phyloP scores from a whole-genome alignment of 2,329 filamentous ascomycete species.

The Exophiala viscosa region DNA sequence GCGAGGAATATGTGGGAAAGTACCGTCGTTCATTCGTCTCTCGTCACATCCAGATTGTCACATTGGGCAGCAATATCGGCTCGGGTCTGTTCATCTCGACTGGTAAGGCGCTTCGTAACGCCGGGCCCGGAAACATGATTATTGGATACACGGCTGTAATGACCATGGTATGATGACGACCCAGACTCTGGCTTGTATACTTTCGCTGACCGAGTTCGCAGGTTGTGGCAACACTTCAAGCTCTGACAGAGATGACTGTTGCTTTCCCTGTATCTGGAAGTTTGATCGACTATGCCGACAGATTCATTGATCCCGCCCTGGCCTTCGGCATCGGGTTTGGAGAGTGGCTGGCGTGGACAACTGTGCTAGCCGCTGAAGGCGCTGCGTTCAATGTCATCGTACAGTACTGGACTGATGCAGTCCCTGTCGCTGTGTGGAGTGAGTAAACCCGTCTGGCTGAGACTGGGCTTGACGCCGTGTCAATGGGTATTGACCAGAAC shows the following conservation, averaged over 20 bases:
- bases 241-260: slow-evolving; percentile 36
- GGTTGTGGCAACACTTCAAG: slow-evolving; percentile 31
- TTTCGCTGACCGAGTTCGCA: neutral
- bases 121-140: slow-evolving; percentile 33
- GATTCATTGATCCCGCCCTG: slow-evolving; percentile 38
- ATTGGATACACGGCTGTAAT: slow-evolving; percentile 33
- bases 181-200: neutral
- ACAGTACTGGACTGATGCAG: slow-evolving; percentile 26
- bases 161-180: slow-evolving; percentile 28
- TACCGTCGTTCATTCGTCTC: neutral
- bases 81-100: slow-evolving; percentile 3
- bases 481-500: slow-evolving; percentile 10
- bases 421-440: slow-evolving; percentile 3
- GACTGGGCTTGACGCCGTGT: neutral
- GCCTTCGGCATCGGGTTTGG: slow-evolving; percentile 33
- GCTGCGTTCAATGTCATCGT: slow-evolving; percentile 28
- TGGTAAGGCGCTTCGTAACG: slow-evolving; percentile 1
- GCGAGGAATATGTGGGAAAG: neutral
- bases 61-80: slow-evolving; percentile 1
- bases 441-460: neutral
- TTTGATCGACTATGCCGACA: slow-evolving; percentile 39
- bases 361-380: slow-evolving; percentile 30
- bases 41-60: slow-evolving; percentile 1
- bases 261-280: slow-evolving; percentile 37
- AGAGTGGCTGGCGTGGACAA: slow-evolving; percentile 32